Conservation (phyloP, 2,329 filamentous ascomycete genomes). For the Pseudogymnoascus sp. region DNA sequence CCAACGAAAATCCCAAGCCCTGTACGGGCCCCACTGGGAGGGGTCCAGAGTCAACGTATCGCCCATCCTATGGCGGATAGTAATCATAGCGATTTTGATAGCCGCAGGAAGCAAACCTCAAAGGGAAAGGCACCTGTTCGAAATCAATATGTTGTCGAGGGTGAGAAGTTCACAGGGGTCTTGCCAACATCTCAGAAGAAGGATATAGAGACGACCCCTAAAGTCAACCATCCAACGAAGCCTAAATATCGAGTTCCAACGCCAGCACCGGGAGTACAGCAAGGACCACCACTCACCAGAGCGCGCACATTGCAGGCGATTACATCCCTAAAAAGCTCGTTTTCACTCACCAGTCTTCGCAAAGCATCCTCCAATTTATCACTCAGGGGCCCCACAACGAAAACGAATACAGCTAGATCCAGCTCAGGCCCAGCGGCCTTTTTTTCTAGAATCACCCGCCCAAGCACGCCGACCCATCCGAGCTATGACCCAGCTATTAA, state of each 20-base stretch:
- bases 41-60: not conserved
- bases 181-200: not conserved
- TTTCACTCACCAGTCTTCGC: conserved; percentile 14
- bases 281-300: not conserved
- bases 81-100: not conserved
- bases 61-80: not conserved
- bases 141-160: not conserved
- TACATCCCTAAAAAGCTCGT: not conserved
- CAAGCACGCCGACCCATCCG: conserved; percentile 11
- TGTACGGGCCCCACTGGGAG: not conserved
- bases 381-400: not conserved
- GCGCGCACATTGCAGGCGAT: not conserved
- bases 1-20: conserved; percentile 1
- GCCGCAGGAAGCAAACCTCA: not conserved
- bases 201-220: not conserved
- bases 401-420: not conserved
- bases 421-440: conserved; percentile 9
- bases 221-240: not conserved
- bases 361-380: conserved; percentile 5
- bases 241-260: not conserved
- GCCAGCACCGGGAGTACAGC: not conserved
- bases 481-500: conserved; percentile 13
- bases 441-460: conserved; percentile 1
- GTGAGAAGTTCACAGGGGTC: not conserved
- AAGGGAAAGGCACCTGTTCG: not conserved